phyloP scores from a whole-genome alignment of 305 asterid genomes.

The Ruellia speciosa region DNA sequence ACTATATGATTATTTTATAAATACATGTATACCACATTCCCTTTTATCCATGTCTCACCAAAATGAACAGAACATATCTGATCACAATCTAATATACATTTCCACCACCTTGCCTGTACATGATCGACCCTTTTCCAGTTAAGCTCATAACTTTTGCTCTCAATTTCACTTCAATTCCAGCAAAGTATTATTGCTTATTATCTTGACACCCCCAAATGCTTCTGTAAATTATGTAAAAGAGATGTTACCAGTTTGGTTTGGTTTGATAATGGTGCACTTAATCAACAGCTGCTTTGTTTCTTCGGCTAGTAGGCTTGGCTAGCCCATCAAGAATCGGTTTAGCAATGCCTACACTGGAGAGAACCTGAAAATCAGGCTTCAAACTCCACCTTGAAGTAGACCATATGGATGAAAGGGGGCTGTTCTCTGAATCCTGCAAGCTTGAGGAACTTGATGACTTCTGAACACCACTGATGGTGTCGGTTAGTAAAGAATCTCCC shows the following conservation, averaged over 20 bases:
- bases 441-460: constrained; percentile 69
- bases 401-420: constrained; percentile 53
- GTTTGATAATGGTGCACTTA: constrained; percentile 15
- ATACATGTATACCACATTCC: too few relatives aligned
- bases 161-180: too few relatives aligned
- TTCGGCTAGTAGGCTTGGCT: constrained; percentile 55
- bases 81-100: too few relatives aligned
- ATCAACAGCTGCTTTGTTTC: constrained; percentile 79
- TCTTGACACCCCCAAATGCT: not conserved
- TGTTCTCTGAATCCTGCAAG: constrained; percentile 58
- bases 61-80: too few relatives aligned
- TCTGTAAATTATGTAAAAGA: not conserved
- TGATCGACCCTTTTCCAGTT: too few relatives aligned
- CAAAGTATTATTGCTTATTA: too few relatives aligned
- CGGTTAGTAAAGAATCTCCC: constrained; percentile 44
- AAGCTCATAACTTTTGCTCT: too few relatives aligned
- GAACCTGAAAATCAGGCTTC: constrained; percentile 69
- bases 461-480: constrained; percentile 36
- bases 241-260: not conserved
- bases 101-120: too few relatives aligned
- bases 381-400: constrained; percentile 56
- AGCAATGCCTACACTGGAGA: constrained; percentile 57
- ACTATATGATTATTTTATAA: too few relatives aligned
- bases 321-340: constrained; percentile 75
- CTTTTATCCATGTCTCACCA: too few relatives aligned